Evolutionary conservation across 768 basidiomycete species (phyloP), one percentile per base, ranked within the genome.

Genomic region (Trametes coccinea): DNA sequence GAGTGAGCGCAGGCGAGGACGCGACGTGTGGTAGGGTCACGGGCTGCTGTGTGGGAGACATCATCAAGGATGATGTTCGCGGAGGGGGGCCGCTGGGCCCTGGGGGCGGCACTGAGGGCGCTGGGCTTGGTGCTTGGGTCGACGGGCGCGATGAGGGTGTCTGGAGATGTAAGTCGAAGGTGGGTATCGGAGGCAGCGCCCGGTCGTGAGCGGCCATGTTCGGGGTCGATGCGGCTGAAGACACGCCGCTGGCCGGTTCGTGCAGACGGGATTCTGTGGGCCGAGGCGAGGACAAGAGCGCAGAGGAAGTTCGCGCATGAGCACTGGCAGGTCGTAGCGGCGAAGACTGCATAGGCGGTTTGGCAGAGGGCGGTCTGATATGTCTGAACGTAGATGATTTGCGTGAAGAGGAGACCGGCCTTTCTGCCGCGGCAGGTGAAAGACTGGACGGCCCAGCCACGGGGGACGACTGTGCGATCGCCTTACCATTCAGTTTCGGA

Each of bases 381-480:
- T 79, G 82, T 30, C 85, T 79, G 69, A 86, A 84, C 0, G 83
- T 84, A 0, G 85, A 81, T 2, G 76, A 66, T 63, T 77, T 83
- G 48, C 76, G 70, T 9, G 70, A 57, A 9, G 68, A 53, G 2
- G 65, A 14, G 10, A 65, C 29, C 5, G 67, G 60, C 34, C 56
- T 49, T 7, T 61, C 61, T 6, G 53, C 49, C 2, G 56, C 11
- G 7, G 44, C 47, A 4, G 62, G 49, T 1, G 68, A 40, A 0
- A 61, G 40, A 1, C 60, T 54, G 5, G 68, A 68, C 4, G 68
- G 65, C 8, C 64, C 67, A 11, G 68, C 60, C 13, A 61, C 51
- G 2, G 69, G 56, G 14, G 64, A 56, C 29, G 47, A 14, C 41
- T 49, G 53, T 7, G 62, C 47, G n/a, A 63, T 39, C 11, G 56